Conservation (phyloP, 805 yeast genomes). For the Starmera quercuum region DNA sequence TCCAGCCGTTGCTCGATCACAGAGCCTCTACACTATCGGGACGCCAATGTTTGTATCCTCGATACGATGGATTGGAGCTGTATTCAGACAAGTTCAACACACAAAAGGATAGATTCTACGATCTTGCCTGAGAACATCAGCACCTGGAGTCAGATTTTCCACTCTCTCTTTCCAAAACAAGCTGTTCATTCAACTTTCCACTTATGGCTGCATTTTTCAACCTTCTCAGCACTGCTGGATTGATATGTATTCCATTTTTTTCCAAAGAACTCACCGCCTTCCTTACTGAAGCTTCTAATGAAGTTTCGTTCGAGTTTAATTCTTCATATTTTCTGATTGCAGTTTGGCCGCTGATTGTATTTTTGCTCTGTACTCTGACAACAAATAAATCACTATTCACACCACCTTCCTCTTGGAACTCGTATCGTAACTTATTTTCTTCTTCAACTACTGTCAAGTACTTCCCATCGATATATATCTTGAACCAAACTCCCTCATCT, state of each 20-base stretch:
- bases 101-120: conserved; percentile 38
- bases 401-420: conserved; percentile 3
- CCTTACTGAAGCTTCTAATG: conserved; percentile 17
- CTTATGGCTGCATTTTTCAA: conserved; percentile 10
- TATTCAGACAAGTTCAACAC: conserved; percentile 28
- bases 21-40: too few species aligned
- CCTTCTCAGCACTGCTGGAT: conserved; percentile 11
- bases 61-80: conserved; percentile 20
- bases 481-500: conserved; percentile 15
- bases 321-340: conserved; percentile 8
- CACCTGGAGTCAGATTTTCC: conserved; percentile 22
- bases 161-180: conserved; percentile 22
- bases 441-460: conserved; percentile 6
- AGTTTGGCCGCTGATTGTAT: conserved; percentile 7
- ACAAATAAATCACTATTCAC: conserved; percentile 6
- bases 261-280: conserved; percentile 14
- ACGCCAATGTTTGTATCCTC: conserved; percentile 6
- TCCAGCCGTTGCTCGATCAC: conserved; percentile 32
- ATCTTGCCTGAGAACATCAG: conserved; percentile 6
- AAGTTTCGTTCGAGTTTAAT: conserved; percentile 5
- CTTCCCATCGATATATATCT: conserved; percentile 8
- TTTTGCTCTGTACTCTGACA: conserved; percentile 12
- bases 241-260: conserved; percentile 11
- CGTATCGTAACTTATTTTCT: neutral
- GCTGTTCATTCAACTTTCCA: conserved; percentile 30